These are phyloP conservation scores for Solanum pinnatisectum DNA, from an alignment of 257 asterid species.

Conservation along the genomic window DNA sequence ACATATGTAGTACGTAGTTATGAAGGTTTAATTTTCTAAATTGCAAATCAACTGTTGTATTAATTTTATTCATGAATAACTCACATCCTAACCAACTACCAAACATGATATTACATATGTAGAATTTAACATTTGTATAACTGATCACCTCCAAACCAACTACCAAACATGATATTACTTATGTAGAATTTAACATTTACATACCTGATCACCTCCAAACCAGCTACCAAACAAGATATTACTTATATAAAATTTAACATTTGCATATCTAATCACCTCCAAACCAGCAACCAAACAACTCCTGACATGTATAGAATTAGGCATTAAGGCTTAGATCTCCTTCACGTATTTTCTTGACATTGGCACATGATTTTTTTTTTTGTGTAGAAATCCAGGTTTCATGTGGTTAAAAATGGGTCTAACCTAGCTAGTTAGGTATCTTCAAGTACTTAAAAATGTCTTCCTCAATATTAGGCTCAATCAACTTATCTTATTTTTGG, in stretches of 20 bases:
- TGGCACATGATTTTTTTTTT: not conserved
- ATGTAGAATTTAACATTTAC: too few relatives aligned
- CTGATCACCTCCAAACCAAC: too few relatives aligned
- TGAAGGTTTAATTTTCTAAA: too few relatives aligned
- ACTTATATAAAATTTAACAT: too few relatives aligned
- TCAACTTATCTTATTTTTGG: not conserved
- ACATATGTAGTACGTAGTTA: too few relatives aligned
- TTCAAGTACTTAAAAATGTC: not conserved
- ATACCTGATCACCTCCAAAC: not conserved
- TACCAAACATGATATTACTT: too few relatives aligned
- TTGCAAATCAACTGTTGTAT: too few relatives aligned
- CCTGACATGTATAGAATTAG: not conserved
- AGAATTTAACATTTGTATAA: too few relatives aligned
- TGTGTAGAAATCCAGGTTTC: not conserved
- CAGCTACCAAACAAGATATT: too few relatives aligned
- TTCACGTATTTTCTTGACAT: not conserved
- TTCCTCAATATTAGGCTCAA: not conserved
- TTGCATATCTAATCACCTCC: not conserved
- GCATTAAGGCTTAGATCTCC: not conserved
- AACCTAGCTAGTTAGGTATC: not conserved
- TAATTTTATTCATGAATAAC: too few relatives aligned
- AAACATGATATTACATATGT: too few relatives aligned
- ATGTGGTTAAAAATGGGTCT: not conserved
- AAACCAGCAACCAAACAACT: not conserved
- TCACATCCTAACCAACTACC: too few relatives aligned